Evolutionary conservation across 306 rosid genomes (phyloP).

Genomic region (Albizia julibrissin): DNA sequence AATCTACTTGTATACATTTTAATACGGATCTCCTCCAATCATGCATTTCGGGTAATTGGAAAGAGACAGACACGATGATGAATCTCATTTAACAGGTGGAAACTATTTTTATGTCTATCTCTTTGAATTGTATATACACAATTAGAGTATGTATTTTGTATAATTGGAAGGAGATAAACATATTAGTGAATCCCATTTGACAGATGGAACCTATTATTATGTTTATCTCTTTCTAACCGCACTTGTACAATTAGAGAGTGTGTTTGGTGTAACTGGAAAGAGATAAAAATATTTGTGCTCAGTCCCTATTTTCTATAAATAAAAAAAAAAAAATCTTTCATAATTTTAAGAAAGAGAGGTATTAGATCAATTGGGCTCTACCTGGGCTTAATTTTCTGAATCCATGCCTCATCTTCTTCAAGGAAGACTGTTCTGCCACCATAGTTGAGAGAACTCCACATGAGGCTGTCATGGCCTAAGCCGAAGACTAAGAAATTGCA

Average conservation of each 20-base stretch:
- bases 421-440: slow-evolving; percentile 72
- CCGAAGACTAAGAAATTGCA: slow-evolving; percentile 84
- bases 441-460: slow-evolving; percentile 76
- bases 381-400: slow-evolving; percentile 48
- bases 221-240: background rate
- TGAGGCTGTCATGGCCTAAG: slow-evolving; percentile 80
- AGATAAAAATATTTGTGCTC: background rate
- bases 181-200: background rate
- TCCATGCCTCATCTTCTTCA: slow-evolving; percentile 78
- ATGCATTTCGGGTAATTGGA: background rate
- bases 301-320: background rate
- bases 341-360: background rate
- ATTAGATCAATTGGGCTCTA: background rate
- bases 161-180: background rate
- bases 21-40: background rate
- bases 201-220: no score
- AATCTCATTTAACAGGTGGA: background rate
- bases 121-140: background rate
- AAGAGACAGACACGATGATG: background rate
- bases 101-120: background rate
- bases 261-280: background rate
- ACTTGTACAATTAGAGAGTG: no score
- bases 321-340: background rate
- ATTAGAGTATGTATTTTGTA: background rate
- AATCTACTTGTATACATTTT: background rate